phyloP scores from a whole-genome alignment of 2,329 filamentous ascomycete species.

The Aspergillus brasiliensis region DNA sequence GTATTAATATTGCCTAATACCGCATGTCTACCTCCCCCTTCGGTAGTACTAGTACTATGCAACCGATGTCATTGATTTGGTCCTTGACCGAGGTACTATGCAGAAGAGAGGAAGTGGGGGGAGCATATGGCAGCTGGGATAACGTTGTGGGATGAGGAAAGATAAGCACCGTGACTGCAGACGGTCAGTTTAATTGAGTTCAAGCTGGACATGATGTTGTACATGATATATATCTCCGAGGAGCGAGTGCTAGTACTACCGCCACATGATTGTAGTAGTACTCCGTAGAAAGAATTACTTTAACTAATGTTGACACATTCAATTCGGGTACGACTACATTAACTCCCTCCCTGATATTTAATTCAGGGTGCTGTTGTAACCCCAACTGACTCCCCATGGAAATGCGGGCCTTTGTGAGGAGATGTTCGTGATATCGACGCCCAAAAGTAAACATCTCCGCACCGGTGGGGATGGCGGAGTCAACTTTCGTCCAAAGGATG shows the following conservation, averaged over 20 bases:
- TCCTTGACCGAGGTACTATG: background rate
- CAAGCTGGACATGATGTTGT: background rate
- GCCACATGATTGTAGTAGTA: too few species aligned
- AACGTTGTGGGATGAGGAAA: background rate
- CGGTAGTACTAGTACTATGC: background rate
- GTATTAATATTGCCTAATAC: too few species aligned
- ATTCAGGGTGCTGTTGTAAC: background rate
- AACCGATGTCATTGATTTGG: background rate
- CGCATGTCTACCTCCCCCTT: background rate
- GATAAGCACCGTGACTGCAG: background rate
- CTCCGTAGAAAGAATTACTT: too few species aligned
- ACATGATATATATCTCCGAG: background rate
- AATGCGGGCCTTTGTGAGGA: conserved; percentile 8
- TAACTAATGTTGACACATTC: background rate
- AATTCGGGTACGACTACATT: background rate
- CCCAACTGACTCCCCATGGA: background rate
- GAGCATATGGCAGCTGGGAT: background rate
- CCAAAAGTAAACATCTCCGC: conserved; percentile 21
- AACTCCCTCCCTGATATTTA: background rate
- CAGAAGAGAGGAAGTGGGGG: background rate
- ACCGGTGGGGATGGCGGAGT: conserved; percentile 23
- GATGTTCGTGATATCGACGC: conserved; percentile 1
- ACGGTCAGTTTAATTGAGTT: background rate
- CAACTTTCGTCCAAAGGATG: background rate
- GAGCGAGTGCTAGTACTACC: background rate